phyloP scores from a whole-genome alignment of 768 basidiomycete genomes.

The Panaeolus cyanescens region DNA sequence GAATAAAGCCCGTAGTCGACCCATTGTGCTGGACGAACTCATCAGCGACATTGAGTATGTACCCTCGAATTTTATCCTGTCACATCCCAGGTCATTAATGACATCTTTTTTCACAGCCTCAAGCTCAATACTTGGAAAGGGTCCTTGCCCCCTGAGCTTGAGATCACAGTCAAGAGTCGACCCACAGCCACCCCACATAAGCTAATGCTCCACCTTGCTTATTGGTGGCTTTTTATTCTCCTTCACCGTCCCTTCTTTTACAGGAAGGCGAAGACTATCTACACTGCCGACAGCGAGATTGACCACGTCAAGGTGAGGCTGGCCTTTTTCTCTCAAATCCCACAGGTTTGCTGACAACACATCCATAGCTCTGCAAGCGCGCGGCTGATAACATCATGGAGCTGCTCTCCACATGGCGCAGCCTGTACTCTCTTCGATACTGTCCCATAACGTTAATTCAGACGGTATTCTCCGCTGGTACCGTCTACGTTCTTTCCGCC shows the following conservation, averaged over 20 bases:
- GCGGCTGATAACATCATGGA: constrained; percentile 59
- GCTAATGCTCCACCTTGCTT: constrained; percentile 56
- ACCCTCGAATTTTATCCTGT: neutral
- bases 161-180: constrained; percentile 49
- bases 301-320: constrained; percentile 52
- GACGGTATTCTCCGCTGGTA: constrained; percentile 60
- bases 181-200: constrained; percentile 53
- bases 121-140: constrained; percentile 52
- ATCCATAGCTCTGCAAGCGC: constrained; percentile 47
- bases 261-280: constrained; percentile 38
- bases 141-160: constrained; percentile 44
- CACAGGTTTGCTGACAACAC: constrained; percentile 18
- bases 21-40: constrained; percentile 43
- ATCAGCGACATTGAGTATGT: constrained; percentile 58
- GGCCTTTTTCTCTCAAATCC: constrained; percentile 15
- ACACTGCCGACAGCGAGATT: constrained; percentile 39
- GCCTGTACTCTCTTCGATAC: constrained; percentile 57
- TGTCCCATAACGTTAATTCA: constrained; percentile 60
- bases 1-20: constrained; percentile 38
- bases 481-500: constrained; percentile 54
- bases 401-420: constrained; percentile 49
- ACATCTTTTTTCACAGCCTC: constrained; percentile 27
- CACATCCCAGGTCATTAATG: neutral
- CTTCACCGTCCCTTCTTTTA: constrained; percentile 60
- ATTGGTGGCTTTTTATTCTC: constrained; percentile 62